phyloP scores from a whole-genome alignment of 2,329 filamentous ascomycete species.

The Thelonectria blattea region DNA sequence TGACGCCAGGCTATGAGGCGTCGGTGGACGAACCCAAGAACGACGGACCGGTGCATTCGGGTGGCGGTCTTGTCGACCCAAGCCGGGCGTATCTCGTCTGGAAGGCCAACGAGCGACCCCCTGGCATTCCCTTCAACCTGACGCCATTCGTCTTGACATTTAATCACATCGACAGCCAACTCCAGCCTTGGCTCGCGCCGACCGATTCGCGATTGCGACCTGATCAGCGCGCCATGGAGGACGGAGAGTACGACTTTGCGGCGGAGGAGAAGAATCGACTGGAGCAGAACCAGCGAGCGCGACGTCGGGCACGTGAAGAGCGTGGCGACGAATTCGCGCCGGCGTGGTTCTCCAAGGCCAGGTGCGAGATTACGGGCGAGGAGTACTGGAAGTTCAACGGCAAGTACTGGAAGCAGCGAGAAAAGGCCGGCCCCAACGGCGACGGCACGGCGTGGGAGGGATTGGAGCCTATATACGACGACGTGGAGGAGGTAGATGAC shows the following conservation, averaged over 20 bases:
- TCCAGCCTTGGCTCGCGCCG: constrained; percentile 79
- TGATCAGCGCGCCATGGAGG: constrained; percentile 97
- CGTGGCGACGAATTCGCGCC: constrained; percentile 82
- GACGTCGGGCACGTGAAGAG: constrained; percentile 74
- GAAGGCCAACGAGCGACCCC: constrained; percentile 83
- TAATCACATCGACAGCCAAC: constrained; percentile 87
- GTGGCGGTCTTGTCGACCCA: constrained; percentile 67
- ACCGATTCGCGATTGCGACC: constrained; percentile 93
- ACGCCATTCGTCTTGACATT: constrained; percentile 95
- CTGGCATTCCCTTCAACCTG: constrained; percentile 92
- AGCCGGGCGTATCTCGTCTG: constrained; percentile 88
- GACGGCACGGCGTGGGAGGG: constrained; percentile 68
- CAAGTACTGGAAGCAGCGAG: constrained; percentile 82
- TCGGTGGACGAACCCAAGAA: constrained; percentile 64
- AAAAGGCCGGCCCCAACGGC: constrained; percentile 67
- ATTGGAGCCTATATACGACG: constrained; percentile 75
- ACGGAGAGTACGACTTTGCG: constrained; percentile 94
- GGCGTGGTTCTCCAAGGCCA: constrained; percentile 80
- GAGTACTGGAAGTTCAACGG: constrained; percentile 89
- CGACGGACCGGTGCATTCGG: constrained; percentile 47
- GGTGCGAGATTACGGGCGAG: constrained; percentile 82
- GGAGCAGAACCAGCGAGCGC: constrained; percentile 87
- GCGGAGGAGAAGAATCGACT: constrained; percentile 93
- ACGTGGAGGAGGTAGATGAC: constrained; percentile 28
- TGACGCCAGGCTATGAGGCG: constrained; percentile 89